Evolutionary conservation across 2,329 filamentous ascomycete species (phyloP), one percentile per base, ranked within the genome.

Genomic region (Aspergillus sp.): DNA sequence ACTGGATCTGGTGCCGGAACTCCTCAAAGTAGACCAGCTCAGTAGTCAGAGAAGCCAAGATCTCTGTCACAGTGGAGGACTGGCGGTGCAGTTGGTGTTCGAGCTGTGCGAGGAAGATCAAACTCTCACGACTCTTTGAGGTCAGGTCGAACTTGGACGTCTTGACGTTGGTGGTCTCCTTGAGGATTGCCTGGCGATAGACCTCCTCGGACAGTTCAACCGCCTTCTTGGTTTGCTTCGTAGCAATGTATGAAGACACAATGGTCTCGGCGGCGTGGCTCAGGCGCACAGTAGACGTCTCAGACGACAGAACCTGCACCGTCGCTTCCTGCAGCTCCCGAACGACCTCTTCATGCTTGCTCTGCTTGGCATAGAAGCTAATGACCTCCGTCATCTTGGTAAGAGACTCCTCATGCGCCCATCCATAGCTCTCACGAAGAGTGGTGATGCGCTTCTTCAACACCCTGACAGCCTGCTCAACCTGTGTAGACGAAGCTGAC

Each of bases 41-140:
- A 0, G 80, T 79, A 23, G 79, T 79, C 53, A 82, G 68, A 41
- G 79, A 73, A 4, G 80, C 76, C 54, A 82, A 74, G 48, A 79
- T 78, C 54, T 81, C 79, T 15, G 75, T 79, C 13, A 82, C 65
- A 5, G 76, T 76, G 51, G 69, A 64, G 2, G 70, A 71, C 46
- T 64, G 55, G 50, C 60, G 53, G 34, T 68, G 71, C 17, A 79
- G 69, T 52, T 69, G 76, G 64, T 81, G 77, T 66, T 82, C 78
- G 1, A 82, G 69, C 58, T 81, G 78, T 19, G 81, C 81, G 22
- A 83, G 67, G 73, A 82, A 83, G 11, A 78, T 76, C 15, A 79
- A 70, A 53, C 71, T 73, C 51, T 75, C 70, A n/a, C 73, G 76
- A 9, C 71, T 71, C 54, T 72, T 72, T 1, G 70, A 67, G 1